Evolutionary conservation across 2,329 filamentous ascomycete genomes (phyloP).

Genomic region (Dactylellina leptospora): DNA sequence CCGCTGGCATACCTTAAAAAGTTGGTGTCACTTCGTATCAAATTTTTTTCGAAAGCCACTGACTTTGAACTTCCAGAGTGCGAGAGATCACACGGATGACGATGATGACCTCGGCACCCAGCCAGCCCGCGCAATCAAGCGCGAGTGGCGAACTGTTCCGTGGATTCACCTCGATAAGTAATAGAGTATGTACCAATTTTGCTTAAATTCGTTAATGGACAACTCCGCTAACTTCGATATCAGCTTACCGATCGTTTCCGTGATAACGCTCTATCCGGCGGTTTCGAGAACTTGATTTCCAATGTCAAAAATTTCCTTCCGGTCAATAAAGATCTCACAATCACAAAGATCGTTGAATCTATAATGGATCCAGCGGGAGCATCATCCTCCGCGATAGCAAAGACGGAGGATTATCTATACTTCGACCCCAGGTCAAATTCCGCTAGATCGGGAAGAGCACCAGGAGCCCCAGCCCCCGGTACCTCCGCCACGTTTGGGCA

Average conservation of each 20-base stretch:
- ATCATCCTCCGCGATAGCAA: conserved; percentile 88
- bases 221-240: not conserved
- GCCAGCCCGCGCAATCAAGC: conserved; percentile 69
- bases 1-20: conserved; percentile 86
- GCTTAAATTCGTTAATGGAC: not conserved
- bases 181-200: conserved; percentile 64
- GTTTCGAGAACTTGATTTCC: conserved; percentile 92
- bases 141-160: conserved; percentile 78
- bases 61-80: conserved; percentile 66
- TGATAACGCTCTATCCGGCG: conserved; percentile 80
- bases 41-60: not conserved
- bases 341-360: conserved; percentile 97
- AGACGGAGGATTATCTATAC: conserved; percentile 96
- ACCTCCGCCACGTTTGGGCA: conserved; percentile 85
- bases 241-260: conserved; percentile 88
- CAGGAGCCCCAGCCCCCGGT: conserved; percentile 62
- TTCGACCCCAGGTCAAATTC: conserved; percentile 95
- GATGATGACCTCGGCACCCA: conserved; percentile 87
- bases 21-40: conserved; percentile 63
- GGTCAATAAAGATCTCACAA: conserved; percentile 89
- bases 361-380: conserved; percentile 95
- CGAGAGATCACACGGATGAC: conserved; percentile 97
- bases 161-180: conserved; percentile 90
- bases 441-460: conserved; percentile 71
- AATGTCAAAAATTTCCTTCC: conserved; percentile 99